Evolutionary conservation across 352 stramenopile species (phyloP).

Genomic region (Aphanomyces invadans): DNA sequence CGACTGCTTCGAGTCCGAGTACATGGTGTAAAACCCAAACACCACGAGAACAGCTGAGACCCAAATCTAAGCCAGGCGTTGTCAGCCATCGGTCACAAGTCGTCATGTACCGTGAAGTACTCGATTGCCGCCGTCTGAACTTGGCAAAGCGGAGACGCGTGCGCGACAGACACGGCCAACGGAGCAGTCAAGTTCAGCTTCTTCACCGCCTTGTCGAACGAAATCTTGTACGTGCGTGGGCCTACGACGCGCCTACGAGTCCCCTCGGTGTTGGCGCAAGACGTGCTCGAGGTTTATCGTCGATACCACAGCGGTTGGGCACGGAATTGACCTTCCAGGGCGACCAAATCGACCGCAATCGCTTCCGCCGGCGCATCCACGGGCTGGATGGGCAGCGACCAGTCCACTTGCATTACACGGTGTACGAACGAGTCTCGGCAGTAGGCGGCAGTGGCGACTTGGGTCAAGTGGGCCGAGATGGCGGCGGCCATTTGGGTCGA

Average conservation of each 20-base stretch:
- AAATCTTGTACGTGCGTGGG: conserved; percentile 1
- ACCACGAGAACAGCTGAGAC: not conserved
- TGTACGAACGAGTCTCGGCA: not conserved
- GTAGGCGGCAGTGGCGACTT: conserved; percentile 7
- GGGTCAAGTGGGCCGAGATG: not conserved
- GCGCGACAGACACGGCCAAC: not conserved
- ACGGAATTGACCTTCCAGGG: not conserved
- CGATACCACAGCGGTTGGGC: conserved; percentile 1
- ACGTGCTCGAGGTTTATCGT: too few species aligned
- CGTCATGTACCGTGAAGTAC: conserved; percentile 23
- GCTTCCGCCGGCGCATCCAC: not conserved
- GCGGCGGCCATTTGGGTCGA: conserved; percentile 12
- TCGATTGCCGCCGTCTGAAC: not conserved
- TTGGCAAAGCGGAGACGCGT: conserved; percentile 7
- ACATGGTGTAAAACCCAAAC: not conserved
- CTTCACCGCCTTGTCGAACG: conserved; percentile 8
- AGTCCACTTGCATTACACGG: not conserved
- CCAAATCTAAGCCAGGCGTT: conserved; percentile 21
- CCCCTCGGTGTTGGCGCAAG: not conserved
- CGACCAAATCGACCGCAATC: conserved; percentile 2
- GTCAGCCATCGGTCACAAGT: too few species aligned
- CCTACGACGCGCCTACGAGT: not conserved
- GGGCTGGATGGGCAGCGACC: not conserved
- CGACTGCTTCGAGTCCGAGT: conserved; percentile 1
- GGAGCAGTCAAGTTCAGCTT: conserved; percentile 1